Conservation (phyloP, 2,329 filamentous ascomycete genomes). For the Knufia fluminis region DNA sequence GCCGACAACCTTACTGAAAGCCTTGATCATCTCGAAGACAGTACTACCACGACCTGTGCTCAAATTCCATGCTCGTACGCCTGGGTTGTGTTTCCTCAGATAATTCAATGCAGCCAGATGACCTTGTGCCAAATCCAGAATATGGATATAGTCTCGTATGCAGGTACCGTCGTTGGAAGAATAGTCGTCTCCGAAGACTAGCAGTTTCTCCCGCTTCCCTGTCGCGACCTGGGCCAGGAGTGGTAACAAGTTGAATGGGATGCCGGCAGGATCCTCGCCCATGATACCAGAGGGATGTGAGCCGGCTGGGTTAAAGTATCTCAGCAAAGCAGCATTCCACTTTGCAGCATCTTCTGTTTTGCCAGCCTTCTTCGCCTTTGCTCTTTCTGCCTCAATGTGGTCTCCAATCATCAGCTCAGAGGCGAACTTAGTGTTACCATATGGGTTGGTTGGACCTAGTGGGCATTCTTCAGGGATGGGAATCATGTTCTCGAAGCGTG, state of each 20-base stretch:
- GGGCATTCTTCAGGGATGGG: slow-evolving; percentile 96
- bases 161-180: slow-evolving; percentile 79
- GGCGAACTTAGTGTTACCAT: slow-evolving; percentile 90
- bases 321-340: slow-evolving; percentile 86
- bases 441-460: slow-evolving; percentile 92
- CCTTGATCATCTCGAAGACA: slow-evolving; percentile 94
- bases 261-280: slow-evolving; percentile 93
- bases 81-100: slow-evolving; percentile 72
- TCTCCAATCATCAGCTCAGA: slow-evolving; percentile 91
- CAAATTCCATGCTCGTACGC: slow-evolving; percentile 91
- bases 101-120: slow-evolving; percentile 86
- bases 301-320: slow-evolving; percentile 97
- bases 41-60: slow-evolving; percentile 92
- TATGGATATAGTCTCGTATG: slow-evolving; percentile 97
- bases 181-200: slow-evolving; percentile 96
- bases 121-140: slow-evolving; percentile 77
- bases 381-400: slow-evolving; percentile 76
- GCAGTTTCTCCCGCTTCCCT: slow-evolving; percentile 83
- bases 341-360: slow-evolving; percentile 61
- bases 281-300: slow-evolving; percentile 92
- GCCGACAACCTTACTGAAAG: slow-evolving; percentile 80
- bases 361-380: slow-evolving; percentile 69
- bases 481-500: slow-evolving; percentile 94
- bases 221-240: slow-evolving; percentile 92
- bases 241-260: slow-evolving; percentile 92